A percentile compares a stretch with the other conserved stretches of the same genome.
These are phyloP conservation scores for Lentinula raphanica DNA, from an alignment of 768 basidiomycete species.

Conservation along the genomic window DNA sequence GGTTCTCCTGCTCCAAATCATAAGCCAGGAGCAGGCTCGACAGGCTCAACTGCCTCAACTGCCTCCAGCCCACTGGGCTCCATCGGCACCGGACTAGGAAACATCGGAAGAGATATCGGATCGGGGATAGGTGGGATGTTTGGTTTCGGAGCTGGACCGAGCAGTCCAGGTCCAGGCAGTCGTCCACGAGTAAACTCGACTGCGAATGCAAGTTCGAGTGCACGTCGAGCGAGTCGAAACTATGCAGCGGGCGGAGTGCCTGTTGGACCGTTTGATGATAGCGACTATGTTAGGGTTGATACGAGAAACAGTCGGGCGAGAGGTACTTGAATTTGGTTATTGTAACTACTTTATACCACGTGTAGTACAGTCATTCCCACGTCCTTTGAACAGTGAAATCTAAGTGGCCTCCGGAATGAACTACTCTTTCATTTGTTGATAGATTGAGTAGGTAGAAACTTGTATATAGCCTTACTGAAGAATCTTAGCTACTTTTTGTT, in stretches of 20 bases:
- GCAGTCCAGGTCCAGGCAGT: not conserved
- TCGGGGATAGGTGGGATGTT: not conserved
- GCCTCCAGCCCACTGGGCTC: not conserved
- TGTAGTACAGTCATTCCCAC: too few species aligned
- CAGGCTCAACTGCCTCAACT: not conserved
- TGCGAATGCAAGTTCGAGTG: constrained; percentile 4
- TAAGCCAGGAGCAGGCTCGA: not conserved
- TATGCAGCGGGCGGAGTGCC: not conserved
- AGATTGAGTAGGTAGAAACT: too few species aligned
- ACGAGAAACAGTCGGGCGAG: constrained; percentile 59
- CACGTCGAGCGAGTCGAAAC: not conserved
- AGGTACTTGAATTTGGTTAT: constrained; percentile 9
- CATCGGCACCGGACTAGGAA: not conserved
- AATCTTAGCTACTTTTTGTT: too few species aligned
- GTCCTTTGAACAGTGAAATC: too few species aligned
- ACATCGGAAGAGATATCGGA: not conserved
- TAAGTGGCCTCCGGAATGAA: too few species aligned
- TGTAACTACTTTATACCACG: too few species aligned
- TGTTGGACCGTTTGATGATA: constrained; percentile 40
- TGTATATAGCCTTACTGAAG: too few species aligned
- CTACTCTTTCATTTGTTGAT: too few species aligned
- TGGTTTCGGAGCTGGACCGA: not conserved
- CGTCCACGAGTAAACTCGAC: not conserved
- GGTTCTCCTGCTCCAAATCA: not conserved
- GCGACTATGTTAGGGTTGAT: constrained; percentile 80